Evolutionary conservation across 176 grass and related monocot genomes (phyloP).

Genomic region (Bothriochloa decipiens): DNA sequence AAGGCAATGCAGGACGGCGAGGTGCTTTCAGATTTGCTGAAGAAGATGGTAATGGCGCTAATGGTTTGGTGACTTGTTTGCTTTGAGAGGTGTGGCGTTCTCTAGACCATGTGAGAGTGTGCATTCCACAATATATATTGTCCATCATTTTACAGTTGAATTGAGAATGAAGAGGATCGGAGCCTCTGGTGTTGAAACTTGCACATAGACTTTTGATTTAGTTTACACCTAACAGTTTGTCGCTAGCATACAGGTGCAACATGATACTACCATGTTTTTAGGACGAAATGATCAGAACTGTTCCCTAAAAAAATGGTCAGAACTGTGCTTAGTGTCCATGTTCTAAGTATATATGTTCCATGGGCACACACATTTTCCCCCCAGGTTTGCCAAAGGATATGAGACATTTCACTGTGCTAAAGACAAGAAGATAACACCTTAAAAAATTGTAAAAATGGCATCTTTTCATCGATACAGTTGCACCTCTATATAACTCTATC

Average conservation of each 20-base stretch:
- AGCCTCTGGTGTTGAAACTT: slow-evolving; percentile 35
- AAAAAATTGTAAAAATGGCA: background rate
- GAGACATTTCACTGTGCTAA: slow-evolving; percentile 5
- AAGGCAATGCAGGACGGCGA: background rate
- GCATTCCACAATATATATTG: slow-evolving; percentile 38
- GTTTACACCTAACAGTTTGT: background rate
- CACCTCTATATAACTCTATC: background rate
- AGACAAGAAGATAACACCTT: background rate
- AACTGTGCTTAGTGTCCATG: slow-evolving; percentile 8
- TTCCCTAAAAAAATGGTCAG: no score
- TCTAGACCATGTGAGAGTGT: slow-evolving; percentile 21
- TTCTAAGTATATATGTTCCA: background rate
- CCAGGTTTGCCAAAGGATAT: slow-evolving; percentile 2
- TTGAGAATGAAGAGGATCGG: slow-evolving; percentile 28
- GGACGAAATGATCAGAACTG: background rate
- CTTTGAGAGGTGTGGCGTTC: slow-evolving; percentile 35
- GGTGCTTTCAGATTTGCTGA: slow-evolving; percentile 9
- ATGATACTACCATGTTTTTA: slow-evolving; percentile 8
- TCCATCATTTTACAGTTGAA: slow-evolving; percentile 38
- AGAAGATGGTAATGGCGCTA: slow-evolving; percentile 3
- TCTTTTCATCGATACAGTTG: background rate
- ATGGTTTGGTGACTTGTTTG: slow-evolving; percentile 46
- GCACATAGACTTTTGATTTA: background rate
- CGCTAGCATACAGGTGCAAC: no score
- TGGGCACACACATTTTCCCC: background rate